Evolutionary conservation across 352 stramenopile genomes (phyloP).

Genomic region (Phytophthora ramorum): DNA sequence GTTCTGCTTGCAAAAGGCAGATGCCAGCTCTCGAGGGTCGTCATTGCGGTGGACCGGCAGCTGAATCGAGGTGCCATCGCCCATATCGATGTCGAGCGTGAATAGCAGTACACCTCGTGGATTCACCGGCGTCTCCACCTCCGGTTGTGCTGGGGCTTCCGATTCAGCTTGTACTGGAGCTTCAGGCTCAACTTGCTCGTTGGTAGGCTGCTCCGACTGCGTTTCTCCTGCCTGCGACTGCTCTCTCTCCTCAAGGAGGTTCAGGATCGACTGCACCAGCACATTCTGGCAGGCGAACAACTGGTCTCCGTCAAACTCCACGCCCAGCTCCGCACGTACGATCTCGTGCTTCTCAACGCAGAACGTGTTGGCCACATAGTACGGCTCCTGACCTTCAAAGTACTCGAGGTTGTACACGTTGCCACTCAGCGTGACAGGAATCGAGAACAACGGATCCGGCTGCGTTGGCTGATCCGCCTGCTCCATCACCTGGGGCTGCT

Average conservation of each 20-base stretch:
- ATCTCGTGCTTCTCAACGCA: slow-evolving; percentile 77
- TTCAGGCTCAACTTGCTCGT: slow-evolving; percentile 18
- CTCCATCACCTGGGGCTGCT: slow-evolving; percentile 7
- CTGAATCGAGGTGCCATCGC: slow-evolving; percentile 46
- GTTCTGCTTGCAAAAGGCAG: slow-evolving; percentile 66
- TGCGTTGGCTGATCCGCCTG: slow-evolving; percentile 26
- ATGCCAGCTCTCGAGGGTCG: slow-evolving; percentile 47
- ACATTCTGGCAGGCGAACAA: slow-evolving; percentile 69
- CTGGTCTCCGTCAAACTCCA: slow-evolving; percentile 66
- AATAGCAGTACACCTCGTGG: slow-evolving; percentile 54
- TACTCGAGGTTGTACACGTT: slow-evolving; percentile 70
- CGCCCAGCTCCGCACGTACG: slow-evolving; percentile 53
- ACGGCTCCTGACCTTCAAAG: slow-evolving; percentile 65
- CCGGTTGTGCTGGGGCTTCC: slow-evolving; percentile 3
- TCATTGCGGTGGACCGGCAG: slow-evolving; percentile 66
- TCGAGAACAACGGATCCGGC: slow-evolving; percentile 47
- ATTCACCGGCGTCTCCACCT: slow-evolving; percentile 16
- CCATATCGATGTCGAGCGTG: slow-evolving; percentile 76
- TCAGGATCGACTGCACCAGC: slow-evolving; percentile 49
- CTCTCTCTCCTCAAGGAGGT: slow-evolving; percentile 38
- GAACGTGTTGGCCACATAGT: slow-evolving; percentile 66
- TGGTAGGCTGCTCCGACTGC: slow-evolving; percentile 10
- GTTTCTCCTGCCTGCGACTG: slow-evolving; percentile 26
- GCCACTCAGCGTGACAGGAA: slow-evolving; percentile 69
- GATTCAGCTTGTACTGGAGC: slow-evolving; percentile 12